Evolutionary conservation across 305 asterid genomes (phyloP).

Genomic region (Fraxinus floribunda): DNA sequence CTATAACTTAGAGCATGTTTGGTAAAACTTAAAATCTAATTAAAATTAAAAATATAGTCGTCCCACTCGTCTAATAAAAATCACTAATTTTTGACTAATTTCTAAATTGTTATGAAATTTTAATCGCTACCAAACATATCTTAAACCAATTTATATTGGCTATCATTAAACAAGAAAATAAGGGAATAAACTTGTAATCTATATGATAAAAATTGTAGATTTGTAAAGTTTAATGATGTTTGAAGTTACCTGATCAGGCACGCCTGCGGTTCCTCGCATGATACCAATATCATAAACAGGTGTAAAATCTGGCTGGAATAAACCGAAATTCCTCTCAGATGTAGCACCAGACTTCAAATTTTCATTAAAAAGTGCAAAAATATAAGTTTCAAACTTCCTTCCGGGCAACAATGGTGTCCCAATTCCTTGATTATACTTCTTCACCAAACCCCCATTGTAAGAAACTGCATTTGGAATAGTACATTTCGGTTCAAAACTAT

Average conservation of each 20-base stretch:
- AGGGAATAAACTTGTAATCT: background rate
- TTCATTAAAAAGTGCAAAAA: constrained; percentile 72
- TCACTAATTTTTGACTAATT: background rate
- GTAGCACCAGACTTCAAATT: constrained; percentile 55
- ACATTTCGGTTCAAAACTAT: constrained; percentile 57
- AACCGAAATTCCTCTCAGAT: constrained; percentile 75
- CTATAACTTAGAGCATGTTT: no score
- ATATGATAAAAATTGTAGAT: background rate
- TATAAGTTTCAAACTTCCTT: constrained; percentile 54
- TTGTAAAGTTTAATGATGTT: background rate
- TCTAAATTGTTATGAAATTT: no score
- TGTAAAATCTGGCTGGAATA: constrained; percentile 61
- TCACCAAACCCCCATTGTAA: constrained; percentile 61
- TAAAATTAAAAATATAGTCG: no score
- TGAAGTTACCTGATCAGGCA: constrained; percentile 35
- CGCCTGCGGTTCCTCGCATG: constrained; percentile 34
- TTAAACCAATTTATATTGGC: background rate
- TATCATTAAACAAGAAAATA: background rate
- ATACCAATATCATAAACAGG: constrained; percentile 64
- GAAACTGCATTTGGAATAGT: constrained; percentile 62
- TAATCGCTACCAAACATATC: no score
- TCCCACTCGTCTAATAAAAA: no score
- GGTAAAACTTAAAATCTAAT: no score
- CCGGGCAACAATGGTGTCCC: constrained; percentile 82
- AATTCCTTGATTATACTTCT: constrained; percentile 32